These are phyloP conservation scores for Bolboschoenoplectus hybrid DNA, from an alignment of 202 grass and related monocot species.

Conservation along the genomic window DNA sequence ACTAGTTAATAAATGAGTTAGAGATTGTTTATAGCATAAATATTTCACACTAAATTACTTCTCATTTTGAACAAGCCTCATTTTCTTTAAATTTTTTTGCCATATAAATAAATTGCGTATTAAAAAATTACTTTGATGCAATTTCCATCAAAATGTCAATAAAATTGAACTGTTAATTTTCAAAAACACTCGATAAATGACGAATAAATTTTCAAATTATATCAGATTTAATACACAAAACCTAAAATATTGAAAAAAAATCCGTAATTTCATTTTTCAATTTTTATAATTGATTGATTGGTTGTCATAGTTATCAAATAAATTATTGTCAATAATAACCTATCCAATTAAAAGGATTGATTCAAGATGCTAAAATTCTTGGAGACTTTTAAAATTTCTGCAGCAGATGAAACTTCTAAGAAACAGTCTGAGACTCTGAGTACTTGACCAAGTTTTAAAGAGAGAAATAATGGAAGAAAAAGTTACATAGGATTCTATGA, in stretches of 20 bases:
- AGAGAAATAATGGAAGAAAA: conserved; percentile 3
- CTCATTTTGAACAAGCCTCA: not conserved
- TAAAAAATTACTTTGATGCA: not conserved
- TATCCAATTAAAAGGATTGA: not conserved
- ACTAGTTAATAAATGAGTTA: not conserved
- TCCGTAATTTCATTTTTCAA: not conserved
- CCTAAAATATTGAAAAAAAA: not conserved
- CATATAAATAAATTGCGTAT: too few species aligned
- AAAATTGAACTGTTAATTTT: not conserved
- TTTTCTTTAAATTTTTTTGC: not conserved
- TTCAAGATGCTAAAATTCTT: not conserved
- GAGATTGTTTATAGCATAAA: not conserved
- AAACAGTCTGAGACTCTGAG: conserved; percentile 29
- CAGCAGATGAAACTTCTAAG: conserved; percentile 32
- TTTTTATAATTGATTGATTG: not conserved
- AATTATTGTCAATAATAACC: not conserved
- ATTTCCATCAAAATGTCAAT: not conserved
- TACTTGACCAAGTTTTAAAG: conserved; percentile 22
- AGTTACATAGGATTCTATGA: conserved; percentile 41
- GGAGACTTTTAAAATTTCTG: not conserved
- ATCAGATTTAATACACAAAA: not conserved
- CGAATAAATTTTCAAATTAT: not conserved
- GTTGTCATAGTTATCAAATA: not conserved
- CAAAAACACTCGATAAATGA: not conserved
- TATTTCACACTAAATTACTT: not conserved